Conservation (phyloP, 2,329 filamentous ascomycete genomes). For the Purpureocillium takamizusanense region DNA sequence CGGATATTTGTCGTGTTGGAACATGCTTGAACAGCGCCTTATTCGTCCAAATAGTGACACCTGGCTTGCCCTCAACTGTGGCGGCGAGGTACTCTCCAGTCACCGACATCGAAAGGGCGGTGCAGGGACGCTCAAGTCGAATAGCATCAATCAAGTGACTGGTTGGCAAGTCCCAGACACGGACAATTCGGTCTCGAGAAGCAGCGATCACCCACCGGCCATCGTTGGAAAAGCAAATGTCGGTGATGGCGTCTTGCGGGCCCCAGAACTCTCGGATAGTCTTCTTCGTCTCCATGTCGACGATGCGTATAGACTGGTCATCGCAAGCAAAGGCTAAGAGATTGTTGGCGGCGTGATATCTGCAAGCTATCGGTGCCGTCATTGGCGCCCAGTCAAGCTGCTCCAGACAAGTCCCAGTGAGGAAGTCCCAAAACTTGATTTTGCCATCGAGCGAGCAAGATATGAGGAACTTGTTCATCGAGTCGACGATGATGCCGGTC, state of each 20-base stretch:
- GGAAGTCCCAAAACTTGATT: conserved; percentile 95
- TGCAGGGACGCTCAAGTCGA: conserved; percentile 68
- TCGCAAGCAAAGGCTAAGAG: conserved; percentile 83
- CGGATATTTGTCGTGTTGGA: conserved; percentile 74
- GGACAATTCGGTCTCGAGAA: conserved; percentile 68
- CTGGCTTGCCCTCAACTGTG: conserved; percentile 70
- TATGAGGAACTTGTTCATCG: conserved; percentile 76
- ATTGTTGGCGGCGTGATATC: conserved; percentile 76
- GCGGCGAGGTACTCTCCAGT: conserved; percentile 95
- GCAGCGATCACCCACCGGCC: conserved; percentile 89
- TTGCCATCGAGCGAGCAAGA: conserved; percentile 86
- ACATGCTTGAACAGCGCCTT: conserved; percentile 84
- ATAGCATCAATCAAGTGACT: conserved; percentile 93
- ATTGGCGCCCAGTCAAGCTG: conserved; percentile 76
- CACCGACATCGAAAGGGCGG: conserved; percentile 74
- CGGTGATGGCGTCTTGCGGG: conserved; percentile 62
- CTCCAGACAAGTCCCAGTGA: conserved; percentile 68
- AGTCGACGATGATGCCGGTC: conserved; percentile 80
- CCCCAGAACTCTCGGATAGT: conserved; percentile 91
- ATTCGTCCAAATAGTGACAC: conserved; percentile 95
- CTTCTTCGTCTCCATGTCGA: conserved; percentile 84
- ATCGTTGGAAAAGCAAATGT: conserved; percentile 84
- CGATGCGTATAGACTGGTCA: conserved; percentile 76
- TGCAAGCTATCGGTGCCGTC: conserved; percentile 65
- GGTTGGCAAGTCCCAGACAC: conserved; percentile 92